Evolutionary conservation across 2,329 filamentous ascomycete species (phyloP).

Genomic region (Monosporascus sp.): DNA sequence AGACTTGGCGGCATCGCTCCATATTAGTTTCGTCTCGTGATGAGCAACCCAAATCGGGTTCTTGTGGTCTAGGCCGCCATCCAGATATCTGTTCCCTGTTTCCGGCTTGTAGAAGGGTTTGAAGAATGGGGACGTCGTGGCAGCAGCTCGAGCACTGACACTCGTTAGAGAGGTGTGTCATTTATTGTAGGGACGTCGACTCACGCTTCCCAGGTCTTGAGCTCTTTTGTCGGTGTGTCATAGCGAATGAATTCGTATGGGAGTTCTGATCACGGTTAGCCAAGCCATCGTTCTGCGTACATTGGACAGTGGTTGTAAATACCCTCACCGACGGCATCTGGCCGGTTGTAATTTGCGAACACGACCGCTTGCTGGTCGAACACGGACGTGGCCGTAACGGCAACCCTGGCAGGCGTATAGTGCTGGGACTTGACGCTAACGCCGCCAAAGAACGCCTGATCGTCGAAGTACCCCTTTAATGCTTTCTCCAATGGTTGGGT

Average conservation of each 20-base stretch:
- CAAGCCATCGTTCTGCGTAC: background rate
- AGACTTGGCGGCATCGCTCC: slow-evolving; percentile 17
- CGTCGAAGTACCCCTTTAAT: slow-evolving; percentile 21
- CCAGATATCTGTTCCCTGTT: slow-evolving; percentile 18
- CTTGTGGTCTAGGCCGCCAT: slow-evolving; percentile 16
- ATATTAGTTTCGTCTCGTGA: slow-evolving; percentile 23
- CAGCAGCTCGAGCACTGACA: slow-evolving; percentile 24
- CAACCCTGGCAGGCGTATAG: slow-evolving; percentile 21
- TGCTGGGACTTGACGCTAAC: slow-evolving; percentile 18
- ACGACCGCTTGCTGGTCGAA: slow-evolving; percentile 20
- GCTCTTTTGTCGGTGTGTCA: slow-evolving; percentile 22
- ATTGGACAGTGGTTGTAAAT: background rate
- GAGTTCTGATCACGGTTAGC: slow-evolving; percentile 8
- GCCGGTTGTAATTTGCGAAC: slow-evolving; percentile 29
- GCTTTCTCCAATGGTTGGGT: slow-evolving; percentile 23
- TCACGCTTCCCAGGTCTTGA: slow-evolving; percentile 28
- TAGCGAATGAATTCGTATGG: slow-evolving; percentile 24
- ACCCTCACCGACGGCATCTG: slow-evolving; percentile 20
- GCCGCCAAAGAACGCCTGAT: slow-evolving; percentile 25
- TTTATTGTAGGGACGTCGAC: slow-evolving; percentile 3
- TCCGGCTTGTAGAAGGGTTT: slow-evolving; percentile 24
- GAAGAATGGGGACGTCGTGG: slow-evolving; percentile 25
- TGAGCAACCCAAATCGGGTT: slow-evolving; percentile 23
- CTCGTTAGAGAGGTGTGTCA: background rate
- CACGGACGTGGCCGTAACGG: slow-evolving; percentile 20